phyloP scores from a whole-genome alignment of 139 green algal species.

The Nannochloris sp. region DNA sequence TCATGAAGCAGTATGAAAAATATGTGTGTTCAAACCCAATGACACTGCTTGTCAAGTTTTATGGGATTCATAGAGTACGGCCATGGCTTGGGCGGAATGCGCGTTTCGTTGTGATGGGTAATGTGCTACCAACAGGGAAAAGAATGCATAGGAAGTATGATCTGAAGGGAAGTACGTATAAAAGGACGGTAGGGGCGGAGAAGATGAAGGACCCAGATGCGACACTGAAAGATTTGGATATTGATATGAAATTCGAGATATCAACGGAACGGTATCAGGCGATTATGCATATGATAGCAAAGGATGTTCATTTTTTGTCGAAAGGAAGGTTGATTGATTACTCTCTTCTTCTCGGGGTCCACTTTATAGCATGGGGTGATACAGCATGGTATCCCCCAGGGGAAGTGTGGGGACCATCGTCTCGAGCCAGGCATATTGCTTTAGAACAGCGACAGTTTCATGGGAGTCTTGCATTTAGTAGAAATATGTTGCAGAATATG shows the following conservation, averaged over 20 bases:
- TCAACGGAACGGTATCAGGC: conserved; percentile 12
- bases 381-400: conserved; percentile 23
- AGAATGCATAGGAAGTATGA: conserved; percentile 85
- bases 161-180: conserved; percentile 85
- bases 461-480: background rate
- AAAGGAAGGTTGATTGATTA: conserved; percentile 69
- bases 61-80: conserved; percentile 61
- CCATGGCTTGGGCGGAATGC: conserved; percentile 43
- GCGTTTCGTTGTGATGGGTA: conserved; percentile 94
- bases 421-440: background rate
- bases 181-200: conserved; percentile 33
- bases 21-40: conserved; percentile 47
- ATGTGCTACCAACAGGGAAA: conserved; percentile 81
- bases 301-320: conserved; percentile 52
- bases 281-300: conserved; percentile 43
- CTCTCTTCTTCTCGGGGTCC: conserved; percentile 57
- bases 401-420: conserved; percentile 6
- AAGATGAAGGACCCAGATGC: conserved; percentile 9
- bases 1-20: conserved; percentile 57
- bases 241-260: conserved; percentile 35
- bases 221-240: conserved; percentile 65
- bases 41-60: conserved; percentile 70
- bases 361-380: conserved; percentile 27
- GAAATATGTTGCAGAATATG: background rate
- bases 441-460: background rate